Conservation (phyloP, 306 rosid species). For the Sicyos baderoa region DNA sequence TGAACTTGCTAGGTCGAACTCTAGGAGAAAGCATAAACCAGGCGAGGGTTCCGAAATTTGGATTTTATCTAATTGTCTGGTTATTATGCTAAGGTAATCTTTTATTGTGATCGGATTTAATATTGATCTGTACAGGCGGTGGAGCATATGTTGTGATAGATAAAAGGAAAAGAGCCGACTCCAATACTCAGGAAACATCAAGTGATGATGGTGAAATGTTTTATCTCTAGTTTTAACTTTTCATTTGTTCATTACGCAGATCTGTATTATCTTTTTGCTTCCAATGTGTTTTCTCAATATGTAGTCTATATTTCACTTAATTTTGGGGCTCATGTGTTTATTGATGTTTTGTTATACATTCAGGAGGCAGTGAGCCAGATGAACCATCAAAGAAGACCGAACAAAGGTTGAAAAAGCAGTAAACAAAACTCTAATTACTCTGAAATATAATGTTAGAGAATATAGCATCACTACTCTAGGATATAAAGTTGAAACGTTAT, state of each 20-base stretch:
- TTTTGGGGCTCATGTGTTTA: conserved; percentile 30
- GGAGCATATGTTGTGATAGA: conserved; percentile 91
- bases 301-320: conserved; percentile 20
- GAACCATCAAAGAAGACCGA: conserved; percentile 48
- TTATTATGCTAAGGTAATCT: conserved; percentile 2
- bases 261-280: background rate
- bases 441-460: conserved; percentile 4
- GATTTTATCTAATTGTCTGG: background rate
- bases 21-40: conserved; percentile 86
- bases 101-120: conserved; percentile 18
- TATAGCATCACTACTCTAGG: conserved; percentile 10
- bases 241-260: background rate
- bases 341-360: conserved; percentile 27
- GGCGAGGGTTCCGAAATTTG: conserved; percentile 33
- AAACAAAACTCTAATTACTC: background rate
- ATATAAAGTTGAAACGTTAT: conserved; percentile 11
- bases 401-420: conserved; percentile 49
- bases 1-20: conserved; percentile 89
- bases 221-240: background rate
- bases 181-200: conserved; percentile 57
- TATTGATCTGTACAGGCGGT: conserved; percentile 45
- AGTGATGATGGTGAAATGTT: conserved; percentile 64
- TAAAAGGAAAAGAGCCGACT: conserved; percentile 53
- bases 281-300: background rate
- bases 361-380: conserved; percentile 77